Evolutionary conservation across 495 filamentous ascomycete species (phyloP).

Genomic region (Aspergillus conjunctus): DNA sequence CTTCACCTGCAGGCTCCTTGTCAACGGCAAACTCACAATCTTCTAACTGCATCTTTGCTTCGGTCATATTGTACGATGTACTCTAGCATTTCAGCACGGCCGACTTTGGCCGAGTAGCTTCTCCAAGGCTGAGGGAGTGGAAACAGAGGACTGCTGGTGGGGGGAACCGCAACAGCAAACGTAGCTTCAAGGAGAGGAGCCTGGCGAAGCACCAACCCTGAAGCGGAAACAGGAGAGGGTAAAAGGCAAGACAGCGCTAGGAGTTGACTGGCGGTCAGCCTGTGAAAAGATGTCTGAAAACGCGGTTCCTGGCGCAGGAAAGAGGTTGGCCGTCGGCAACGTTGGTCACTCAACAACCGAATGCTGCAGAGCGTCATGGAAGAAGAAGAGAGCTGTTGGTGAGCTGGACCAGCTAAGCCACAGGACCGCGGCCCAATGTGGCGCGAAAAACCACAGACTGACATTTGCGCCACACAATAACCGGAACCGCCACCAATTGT

Average conservation of each 20-base stretch:
- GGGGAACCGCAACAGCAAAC: slow-evolving; percentile 27
- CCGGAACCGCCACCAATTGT: slow-evolving; percentile 5
- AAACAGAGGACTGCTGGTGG: slow-evolving; percentile 23
- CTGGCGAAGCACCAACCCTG: slow-evolving; percentile 34
- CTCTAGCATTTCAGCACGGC: slow-evolving; percentile 48
- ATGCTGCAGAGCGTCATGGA: slow-evolving; percentile 9
- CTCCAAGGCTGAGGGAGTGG: slow-evolving; percentile 30
- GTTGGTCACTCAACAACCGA: slow-evolving; percentile 14
- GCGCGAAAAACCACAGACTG: slow-evolving; percentile 12
- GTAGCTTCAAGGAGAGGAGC: slow-evolving; percentile 39
- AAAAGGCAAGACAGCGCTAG: slow-evolving; percentile 1
- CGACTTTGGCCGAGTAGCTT: slow-evolving; percentile 19
- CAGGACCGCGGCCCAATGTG: slow-evolving; percentile 14
- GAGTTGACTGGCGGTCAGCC: slow-evolving; percentile 9
- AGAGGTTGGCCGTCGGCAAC: not conserved
- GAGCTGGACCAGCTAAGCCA: slow-evolving; percentile 13
- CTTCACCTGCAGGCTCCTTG: not conserved
- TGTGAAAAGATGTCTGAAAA: not conserved
- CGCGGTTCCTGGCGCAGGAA: not conserved
- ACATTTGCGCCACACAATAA: slow-evolving; percentile 8
- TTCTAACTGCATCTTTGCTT: slow-evolving; percentile 81
- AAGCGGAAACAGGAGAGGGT: slow-evolving; percentile 20
- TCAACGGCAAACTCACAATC: slow-evolving; percentile 67
- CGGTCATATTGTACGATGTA: slow-evolving; percentile 63
- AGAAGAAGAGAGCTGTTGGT: slow-evolving; percentile 15